Evolutionary conservation across 129 eudicot species (phyloP), one percentile per base, ranked within the genome.

Genomic region (Flaveria bidentis): DNA sequence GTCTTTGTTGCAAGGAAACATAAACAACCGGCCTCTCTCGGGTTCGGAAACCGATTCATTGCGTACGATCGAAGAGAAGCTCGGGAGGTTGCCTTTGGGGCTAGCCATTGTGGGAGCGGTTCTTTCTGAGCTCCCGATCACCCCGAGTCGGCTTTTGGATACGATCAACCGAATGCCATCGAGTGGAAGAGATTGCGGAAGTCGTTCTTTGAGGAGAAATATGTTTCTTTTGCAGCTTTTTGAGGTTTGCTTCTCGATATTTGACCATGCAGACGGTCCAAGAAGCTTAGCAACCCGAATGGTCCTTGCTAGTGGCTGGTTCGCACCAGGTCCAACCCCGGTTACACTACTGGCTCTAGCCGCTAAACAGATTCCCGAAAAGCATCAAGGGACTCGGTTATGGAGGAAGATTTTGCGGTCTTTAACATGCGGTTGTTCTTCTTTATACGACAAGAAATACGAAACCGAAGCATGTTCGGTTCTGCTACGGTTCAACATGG

Each of bases 221-320:
- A 78, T 57, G 75, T 91, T 95, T 82, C 90, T 95, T 7, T 76
- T 95, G 84, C 99, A 95, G 80, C 88, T 95, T 52, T 76, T 95
- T 14, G 99, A 95, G 78, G 99, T 89, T 72, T 95, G 99, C 67
- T 95, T 95, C 76, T 91, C 97, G 13, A 89, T 95, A 75, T 95
- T 95, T 49, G 96, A 95, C 81, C 97, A 91, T 57, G 94, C 97
- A 1, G 97, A 91, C 65, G 95, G 96, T 13, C 94, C 92, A 44
- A 81, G 90, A 57, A 91, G 97, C 60, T 82, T 95, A 76, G 99
- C 97, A 0, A 91, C 96, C 39, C 78, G 96, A 76, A 95, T 95
- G 99, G 96, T 89, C 16, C 85, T 86, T 11, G 97, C 97, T 9
- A 89, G 99, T 23, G 96, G 97, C 23, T 95, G 99, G 99, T 95